phyloP scores from a whole-genome alignment of 371 early-diverging fungal species.

The Mortierella sp. region DNA sequence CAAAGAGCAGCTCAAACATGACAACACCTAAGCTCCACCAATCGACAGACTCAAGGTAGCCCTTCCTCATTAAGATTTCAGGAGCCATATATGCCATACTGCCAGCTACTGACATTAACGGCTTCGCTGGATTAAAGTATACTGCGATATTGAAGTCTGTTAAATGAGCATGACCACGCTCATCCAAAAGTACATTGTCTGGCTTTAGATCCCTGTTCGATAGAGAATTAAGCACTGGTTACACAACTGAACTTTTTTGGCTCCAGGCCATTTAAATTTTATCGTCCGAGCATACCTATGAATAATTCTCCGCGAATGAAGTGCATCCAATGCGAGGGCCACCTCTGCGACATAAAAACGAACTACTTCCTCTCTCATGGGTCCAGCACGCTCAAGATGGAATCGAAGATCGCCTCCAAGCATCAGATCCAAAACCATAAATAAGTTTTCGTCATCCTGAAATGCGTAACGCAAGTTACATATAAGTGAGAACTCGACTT shows the following conservation, averaged over 20 bases:
- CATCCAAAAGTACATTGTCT: conserved; percentile 92
- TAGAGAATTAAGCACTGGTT: not conserved
- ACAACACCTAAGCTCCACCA: conserved; percentile 94
- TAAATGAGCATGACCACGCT: conserved; percentile 87
- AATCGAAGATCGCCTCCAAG: conserved; percentile 91
- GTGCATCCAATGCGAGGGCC: conserved; percentile 74
- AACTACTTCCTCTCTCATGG: conserved; percentile 78
- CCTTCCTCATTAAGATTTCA: conserved; percentile 78
- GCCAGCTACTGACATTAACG: conserved; percentile 80
- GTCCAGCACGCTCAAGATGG: conserved; percentile 74
- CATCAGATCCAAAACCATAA: conserved; percentile 87
- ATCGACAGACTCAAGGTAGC: conserved; percentile 81
- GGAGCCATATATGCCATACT: conserved; percentile 88
- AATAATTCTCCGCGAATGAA: conserved; percentile 75
- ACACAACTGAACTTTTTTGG: not conserved
- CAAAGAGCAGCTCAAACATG: conserved; percentile 83
- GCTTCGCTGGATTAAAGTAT: conserved; percentile 65
- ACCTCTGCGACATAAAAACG: conserved; percentile 88
- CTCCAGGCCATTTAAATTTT: not conserved
- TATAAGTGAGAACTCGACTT: conserved; percentile 70
- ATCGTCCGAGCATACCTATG: conserved; percentile 61
- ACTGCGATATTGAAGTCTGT: conserved; percentile 94
- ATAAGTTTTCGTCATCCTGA: conserved; percentile 75
- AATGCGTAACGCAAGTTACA: conserved; percentile 75
- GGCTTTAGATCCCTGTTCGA: conserved; percentile 87